Evolutionary conservation across 2,329 filamentous ascomycete species (phyloP), one percentile per base, ranked within the genome.

Genomic region (Pestalotiopsis sp.): DNA sequence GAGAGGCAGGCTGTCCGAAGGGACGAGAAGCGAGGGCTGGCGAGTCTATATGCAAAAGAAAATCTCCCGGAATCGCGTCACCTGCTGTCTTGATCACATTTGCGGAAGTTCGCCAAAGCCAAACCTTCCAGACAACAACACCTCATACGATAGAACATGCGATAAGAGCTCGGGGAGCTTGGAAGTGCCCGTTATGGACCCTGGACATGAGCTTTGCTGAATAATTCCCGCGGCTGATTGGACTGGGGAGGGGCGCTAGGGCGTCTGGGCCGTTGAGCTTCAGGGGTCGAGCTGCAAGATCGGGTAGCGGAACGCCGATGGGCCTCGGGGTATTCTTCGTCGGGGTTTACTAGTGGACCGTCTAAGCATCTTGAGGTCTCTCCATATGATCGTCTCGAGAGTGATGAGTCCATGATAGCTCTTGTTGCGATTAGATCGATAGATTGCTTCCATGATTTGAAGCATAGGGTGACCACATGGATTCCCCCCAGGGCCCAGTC

Each of bases 61-160:
- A 17, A 36, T 56, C 49, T 3, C 14, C 6, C 14, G 20, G n/a
- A 17, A 27, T 59, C 27, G 45, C 45, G 66, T 64, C 61, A 60
- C 23, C 58, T 36, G 45, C 41, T 23, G 17, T 9, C 17, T 36
- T 14, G 25, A 17, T 25, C n/a, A 25, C 45, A 5, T 14, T 3
- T 12, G 36, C 52, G 39, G 57, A 59, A n/a, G 20, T 64, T 64
- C 61, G 39, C 61, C 61, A 64, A 12, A 36, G 31, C 31, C 31
- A 23, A 38, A 62, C 13, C 59, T 62, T 62, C 59, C 20, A 39
- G 5, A 23, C 45, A 52, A 3, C 45, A 17, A 52, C 38, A 64
- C 66, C 62, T 68, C 66, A 56, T 68, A 58, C 67, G 62, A 61
- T 52, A n/a, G 61, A 36, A 67, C 68, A 70, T 66, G 68, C 68